These are phyloP conservation scores for Dunaliella sp. DNA, from an alignment of 139 green algal species.

Conservation along the genomic window DNA sequence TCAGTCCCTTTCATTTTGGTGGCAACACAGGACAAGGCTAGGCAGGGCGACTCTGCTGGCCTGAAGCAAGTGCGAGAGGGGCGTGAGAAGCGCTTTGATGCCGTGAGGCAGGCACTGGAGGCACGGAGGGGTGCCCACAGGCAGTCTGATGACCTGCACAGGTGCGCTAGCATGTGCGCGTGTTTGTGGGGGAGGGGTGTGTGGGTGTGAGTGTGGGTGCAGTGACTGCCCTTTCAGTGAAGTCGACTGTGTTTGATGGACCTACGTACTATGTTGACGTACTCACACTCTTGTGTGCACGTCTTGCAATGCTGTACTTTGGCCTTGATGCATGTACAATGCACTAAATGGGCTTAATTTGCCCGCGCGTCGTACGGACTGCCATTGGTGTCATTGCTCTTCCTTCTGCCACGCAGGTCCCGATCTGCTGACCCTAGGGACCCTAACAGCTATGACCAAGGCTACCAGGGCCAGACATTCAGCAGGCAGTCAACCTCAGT, in stretches of 20 bases:
- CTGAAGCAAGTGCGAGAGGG: slow-evolving; percentile 25
- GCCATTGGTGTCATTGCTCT: too few species aligned
- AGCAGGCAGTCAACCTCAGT: neutral
- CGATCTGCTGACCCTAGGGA: neutral
- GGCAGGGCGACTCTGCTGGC: neutral
- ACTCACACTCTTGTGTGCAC: too few species aligned
- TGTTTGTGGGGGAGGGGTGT: neutral
- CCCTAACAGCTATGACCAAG: neutral
- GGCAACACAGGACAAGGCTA: slow-evolving; percentile 5
- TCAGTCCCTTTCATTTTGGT: too few species aligned
- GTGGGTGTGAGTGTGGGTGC: neutral
- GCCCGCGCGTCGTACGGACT: too few species aligned
- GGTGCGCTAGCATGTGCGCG: neutral
- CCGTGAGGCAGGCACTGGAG: slow-evolving; percentile 15
- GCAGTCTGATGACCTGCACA: neutral
- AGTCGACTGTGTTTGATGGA: too few species aligned
- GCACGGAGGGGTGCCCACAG: neutral
- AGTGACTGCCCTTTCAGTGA: too few species aligned
- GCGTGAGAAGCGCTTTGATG: slow-evolving; percentile 15
- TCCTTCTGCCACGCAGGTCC: neutral
- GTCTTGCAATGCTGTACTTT: too few species aligned
- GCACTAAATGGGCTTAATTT: too few species aligned
- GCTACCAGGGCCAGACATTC: too few species aligned
- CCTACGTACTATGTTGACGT: too few species aligned
- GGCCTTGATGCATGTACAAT: too few species aligned